These are phyloP conservation scores for Apostasia shenzhenica DNA, from an alignment of 106 monocot species.

Conservation along the genomic window DNA sequence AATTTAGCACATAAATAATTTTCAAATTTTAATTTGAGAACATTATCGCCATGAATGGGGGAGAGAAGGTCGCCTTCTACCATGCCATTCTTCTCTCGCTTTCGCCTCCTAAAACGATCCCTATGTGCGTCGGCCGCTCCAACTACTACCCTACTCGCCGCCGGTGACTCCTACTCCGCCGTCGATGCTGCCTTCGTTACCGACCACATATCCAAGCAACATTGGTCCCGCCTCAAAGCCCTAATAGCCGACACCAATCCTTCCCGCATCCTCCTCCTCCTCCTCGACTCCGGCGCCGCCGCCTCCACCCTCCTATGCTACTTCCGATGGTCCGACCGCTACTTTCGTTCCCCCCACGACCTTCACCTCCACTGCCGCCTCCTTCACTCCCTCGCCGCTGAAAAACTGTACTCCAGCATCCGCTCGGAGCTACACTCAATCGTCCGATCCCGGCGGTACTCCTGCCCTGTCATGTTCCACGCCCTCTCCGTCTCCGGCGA, in stretches of 20 bases:
- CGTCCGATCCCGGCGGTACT: slow-evolving; percentile 16
- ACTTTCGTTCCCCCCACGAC: slow-evolving; percentile 14
- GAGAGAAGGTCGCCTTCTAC: too few species aligned
- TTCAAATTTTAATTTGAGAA: too few species aligned
- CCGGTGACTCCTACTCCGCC: not conserved
- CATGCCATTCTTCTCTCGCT: not conserved
- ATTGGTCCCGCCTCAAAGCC: slow-evolving; percentile 42
- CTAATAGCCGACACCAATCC: slow-evolving; percentile 18
- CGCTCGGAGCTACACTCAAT: slow-evolving; percentile 47
- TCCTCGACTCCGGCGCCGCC: slow-evolving; percentile 5
- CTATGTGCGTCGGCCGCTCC: not conserved
- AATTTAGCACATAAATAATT: too few species aligned
- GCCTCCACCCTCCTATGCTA: slow-evolving; percentile 7
- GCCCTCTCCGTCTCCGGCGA: slow-evolving; percentile 20
- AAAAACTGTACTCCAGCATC: slow-evolving; percentile 14
- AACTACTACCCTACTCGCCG: not conserved
- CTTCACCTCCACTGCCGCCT: slow-evolving; percentile 41
- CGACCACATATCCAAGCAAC: slow-evolving; percentile 32
- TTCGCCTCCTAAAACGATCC: not conserved
- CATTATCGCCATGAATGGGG: too few species aligned
- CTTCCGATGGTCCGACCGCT: slow-evolving; percentile 22
- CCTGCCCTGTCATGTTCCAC: slow-evolving; percentile 34
- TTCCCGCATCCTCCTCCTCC: slow-evolving; percentile 13
- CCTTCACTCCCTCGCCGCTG: slow-evolving; percentile 19
- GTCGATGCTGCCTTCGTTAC: slow-evolving; percentile 15